Conservation (phyloP, 305 asterid genomes). For the Coffea humblotiana region DNA sequence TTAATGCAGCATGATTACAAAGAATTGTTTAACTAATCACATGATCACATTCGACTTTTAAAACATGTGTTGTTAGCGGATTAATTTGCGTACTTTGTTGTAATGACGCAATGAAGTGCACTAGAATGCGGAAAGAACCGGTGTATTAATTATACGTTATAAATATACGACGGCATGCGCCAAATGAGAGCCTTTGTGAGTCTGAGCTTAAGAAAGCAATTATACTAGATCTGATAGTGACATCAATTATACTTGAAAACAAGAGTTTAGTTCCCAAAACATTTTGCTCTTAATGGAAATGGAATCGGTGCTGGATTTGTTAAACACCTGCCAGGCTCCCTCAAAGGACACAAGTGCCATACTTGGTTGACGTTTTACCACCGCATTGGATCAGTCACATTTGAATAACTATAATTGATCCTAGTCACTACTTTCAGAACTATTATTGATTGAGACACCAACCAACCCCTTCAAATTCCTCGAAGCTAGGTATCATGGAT, state of each 20-base stretch:
- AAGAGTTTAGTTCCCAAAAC: not conserved
- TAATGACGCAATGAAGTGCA: not conserved
- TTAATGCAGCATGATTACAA: not conserved
- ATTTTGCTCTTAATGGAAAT: not conserved
- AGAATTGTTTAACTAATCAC: not conserved
- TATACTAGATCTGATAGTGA: constrained; percentile 31
- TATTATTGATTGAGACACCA: not conserved
- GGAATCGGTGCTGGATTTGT: too few relatives aligned
- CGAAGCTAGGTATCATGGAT: too few relatives aligned
- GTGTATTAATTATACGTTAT: not conserved
- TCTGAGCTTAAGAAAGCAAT: constrained; percentile 38
- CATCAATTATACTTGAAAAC: constrained; percentile 26
- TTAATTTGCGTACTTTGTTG: not conserved
- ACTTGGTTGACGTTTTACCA: not conserved
- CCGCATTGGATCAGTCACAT: not conserved
- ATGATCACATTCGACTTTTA: not conserved
- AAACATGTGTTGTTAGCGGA: not conserved
- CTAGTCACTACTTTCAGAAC: not conserved
- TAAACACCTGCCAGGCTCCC: not conserved
- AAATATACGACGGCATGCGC: not conserved
- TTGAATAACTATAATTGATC: not conserved
- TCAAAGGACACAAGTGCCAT: not conserved
- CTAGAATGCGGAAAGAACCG: not conserved
- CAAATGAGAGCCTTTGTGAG: constrained; percentile 5
- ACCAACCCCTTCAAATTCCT: not conserved